These are phyloP conservation scores for Brettanomyces bruxellensis DNA, from an alignment of 805 yeast genomes.

Conservation along the genomic window DNA sequence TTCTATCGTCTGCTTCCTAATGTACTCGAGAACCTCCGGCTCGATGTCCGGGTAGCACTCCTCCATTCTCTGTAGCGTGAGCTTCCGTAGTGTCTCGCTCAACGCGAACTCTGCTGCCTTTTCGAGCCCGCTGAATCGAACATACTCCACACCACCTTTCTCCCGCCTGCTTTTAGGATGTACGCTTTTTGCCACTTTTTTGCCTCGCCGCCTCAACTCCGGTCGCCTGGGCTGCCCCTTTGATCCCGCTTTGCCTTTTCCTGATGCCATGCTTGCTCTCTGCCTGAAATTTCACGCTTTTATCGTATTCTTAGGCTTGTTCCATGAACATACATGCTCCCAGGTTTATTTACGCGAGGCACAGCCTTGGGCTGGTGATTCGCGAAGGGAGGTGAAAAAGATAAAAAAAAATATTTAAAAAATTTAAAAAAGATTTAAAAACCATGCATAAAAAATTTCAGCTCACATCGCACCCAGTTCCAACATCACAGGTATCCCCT, in stretches of 20 bases:
- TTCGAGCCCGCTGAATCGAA: constrained; percentile 25
- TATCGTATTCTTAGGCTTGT: too few species aligned
- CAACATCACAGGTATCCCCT: too few species aligned
- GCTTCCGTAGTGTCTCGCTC: constrained; percentile 34
- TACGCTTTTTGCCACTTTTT: too few species aligned
- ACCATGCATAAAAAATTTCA: background rate
- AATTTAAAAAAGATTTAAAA: background rate
- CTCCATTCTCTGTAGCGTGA: constrained; percentile 33
- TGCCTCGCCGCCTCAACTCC: too few species aligned
- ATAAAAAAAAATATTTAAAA: background rate
- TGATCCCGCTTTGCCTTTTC: too few species aligned
- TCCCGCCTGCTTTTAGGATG: too few species aligned
- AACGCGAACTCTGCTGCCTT: constrained; percentile 28
- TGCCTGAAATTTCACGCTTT: too few species aligned
- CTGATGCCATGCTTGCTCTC: too few species aligned
- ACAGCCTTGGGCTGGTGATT: background rate
- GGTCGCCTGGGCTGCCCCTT: too few species aligned
- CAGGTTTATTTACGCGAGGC: too few species aligned
- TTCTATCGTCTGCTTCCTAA: constrained; percentile 34
- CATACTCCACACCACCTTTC: constrained; percentile 2
- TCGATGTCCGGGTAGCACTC: constrained; percentile 42
- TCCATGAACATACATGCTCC: too few species aligned
- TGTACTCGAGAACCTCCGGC: constrained; percentile 29
- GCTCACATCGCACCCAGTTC: background rate
- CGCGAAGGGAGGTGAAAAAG: background rate